Conservation (phyloP, 176 grass and related monocot species). For the Elaeis guineensis region DNA sequence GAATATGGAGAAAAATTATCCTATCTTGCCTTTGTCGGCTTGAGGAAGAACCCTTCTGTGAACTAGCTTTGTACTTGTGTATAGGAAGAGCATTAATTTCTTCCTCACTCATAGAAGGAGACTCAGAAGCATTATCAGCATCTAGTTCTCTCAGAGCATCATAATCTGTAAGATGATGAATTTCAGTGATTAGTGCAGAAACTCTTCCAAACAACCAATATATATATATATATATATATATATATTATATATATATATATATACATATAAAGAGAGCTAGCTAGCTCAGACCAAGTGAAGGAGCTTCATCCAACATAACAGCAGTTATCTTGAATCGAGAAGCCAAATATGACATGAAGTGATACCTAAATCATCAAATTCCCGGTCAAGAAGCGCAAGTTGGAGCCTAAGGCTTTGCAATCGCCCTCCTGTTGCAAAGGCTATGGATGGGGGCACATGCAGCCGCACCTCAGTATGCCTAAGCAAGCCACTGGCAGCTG, state of each 20-base stretch:
- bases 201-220: too few relatives aligned
- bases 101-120: conserved; percentile 89
- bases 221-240: too few relatives aligned
- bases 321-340: too few relatives aligned
- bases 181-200: neutral
- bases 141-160: conserved; percentile 85
- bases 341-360: too few relatives aligned
- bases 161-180: conserved; percentile 58
- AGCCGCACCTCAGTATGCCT: conserved; percentile 75
- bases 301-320: too few relatives aligned
- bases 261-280: too few relatives aligned
- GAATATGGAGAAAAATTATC: conserved; percentile 13
- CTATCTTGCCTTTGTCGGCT: conserved; percentile 42
- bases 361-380: conserved; percentile 95
- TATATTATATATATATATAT: too few relatives aligned
- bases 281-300: too few relatives aligned
- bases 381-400: conserved; percentile 85
- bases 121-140: conserved; percentile 53
- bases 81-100: conserved; percentile 95
- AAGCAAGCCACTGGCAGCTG: conserved; percentile 53
- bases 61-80: conserved; percentile 72
- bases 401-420: conserved; percentile 86
- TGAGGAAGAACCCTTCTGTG: conserved; percentile 20
- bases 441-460: conserved; percentile 71
- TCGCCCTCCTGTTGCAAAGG: conserved; percentile 60